Percentiles rank a stretch among this genome's conserved stretches.
phyloP scores from a whole-genome alignment of 1,284 basidiomycete species.

The Fomitopsis palustris region DNA sequence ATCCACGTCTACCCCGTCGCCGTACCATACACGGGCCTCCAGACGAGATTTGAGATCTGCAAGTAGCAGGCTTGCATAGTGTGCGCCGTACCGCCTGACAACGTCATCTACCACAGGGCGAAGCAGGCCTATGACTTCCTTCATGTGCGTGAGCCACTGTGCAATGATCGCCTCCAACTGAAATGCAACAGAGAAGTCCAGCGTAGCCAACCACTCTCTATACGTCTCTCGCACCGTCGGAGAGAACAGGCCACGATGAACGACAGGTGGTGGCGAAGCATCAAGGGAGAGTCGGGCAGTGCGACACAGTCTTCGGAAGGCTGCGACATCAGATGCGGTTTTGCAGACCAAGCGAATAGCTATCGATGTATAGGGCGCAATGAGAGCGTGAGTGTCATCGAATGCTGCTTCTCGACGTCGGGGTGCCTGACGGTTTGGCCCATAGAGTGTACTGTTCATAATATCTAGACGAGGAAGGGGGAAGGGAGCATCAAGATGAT shows the following conservation, averaged over 20 bases:
- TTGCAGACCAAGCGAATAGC: slow-evolving; percentile 47
- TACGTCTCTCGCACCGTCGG: slow-evolving; percentile 30
- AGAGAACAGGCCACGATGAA: slow-evolving; percentile 43
- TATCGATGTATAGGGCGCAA: slow-evolving; percentile 45
- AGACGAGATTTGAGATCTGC: slow-evolving; percentile 37
- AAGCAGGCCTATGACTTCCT: slow-evolving; percentile 40
- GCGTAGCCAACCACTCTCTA: slow-evolving; percentile 29
- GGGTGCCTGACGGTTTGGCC: no score
- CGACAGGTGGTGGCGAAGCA: slow-evolving; percentile 35
- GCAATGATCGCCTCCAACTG: slow-evolving; percentile 49
- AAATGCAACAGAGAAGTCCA: slow-evolving; percentile 52
- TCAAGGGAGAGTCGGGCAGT: slow-evolving; percentile 33
- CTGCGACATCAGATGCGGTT: slow-evolving; percentile 26
- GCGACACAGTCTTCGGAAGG: slow-evolving; percentile 36
- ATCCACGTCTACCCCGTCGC: not conserved
- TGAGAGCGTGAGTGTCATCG: slow-evolving; percentile 20
- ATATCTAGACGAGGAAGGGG: no score
- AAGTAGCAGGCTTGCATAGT: slow-evolving; percentile 37
- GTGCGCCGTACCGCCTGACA: slow-evolving; percentile 27
- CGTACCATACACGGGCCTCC: slow-evolving; percentile 27
- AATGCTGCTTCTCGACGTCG: slow-evolving; percentile 22
- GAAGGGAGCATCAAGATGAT: no score
- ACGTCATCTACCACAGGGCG: slow-evolving; percentile 33
- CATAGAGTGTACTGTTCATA: no score
- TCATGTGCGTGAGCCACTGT: slow-evolving; percentile 38